These are phyloP conservation scores for Heimioporus punctisporus DNA, from an alignment of 1,284 basidiomycete genomes.

Conservation along the genomic window DNA sequence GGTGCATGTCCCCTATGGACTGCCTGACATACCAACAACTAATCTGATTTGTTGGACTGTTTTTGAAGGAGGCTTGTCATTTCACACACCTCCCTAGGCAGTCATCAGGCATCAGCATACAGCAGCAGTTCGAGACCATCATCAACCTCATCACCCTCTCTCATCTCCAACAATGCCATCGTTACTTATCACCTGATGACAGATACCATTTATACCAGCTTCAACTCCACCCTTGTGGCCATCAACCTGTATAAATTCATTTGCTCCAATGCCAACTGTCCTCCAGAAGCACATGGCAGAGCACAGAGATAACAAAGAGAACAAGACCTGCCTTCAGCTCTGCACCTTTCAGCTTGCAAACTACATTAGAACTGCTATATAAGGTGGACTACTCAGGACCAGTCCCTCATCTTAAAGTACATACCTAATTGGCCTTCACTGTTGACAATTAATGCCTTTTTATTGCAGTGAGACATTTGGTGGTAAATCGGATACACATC, in stretches of 20 bases:
- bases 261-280: constrained; percentile 74
- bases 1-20: too few relatives aligned
- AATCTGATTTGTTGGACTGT: too few relatives aligned
- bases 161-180: constrained; percentile 76
- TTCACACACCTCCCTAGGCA: constrained; percentile 36
- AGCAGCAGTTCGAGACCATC: constrained; percentile 70
- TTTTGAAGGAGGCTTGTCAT: too few relatives aligned
- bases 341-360: constrained; percentile 92
- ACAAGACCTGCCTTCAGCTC: constrained; percentile 59
- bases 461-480: constrained; percentile 85
- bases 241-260: constrained; percentile 92
- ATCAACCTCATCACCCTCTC: constrained; percentile 65
- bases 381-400: constrained; percentile 93
- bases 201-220: constrained; percentile 79
- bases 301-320: constrained; percentile 64
- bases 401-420: constrained; percentile 85
- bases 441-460: neutral
- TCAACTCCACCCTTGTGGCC: constrained; percentile 77
- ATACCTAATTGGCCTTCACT: neutral
- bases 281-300: constrained; percentile 85
- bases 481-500: constrained; percentile 91
- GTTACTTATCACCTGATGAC: constrained; percentile 84
- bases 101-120: constrained; percentile 43
- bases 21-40: too few relatives aligned
- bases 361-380: constrained; percentile 97